phyloP scores from a whole-genome alignment of 2,329 filamentous ascomycete genomes.

The Zymoseptoria passerinii region DNA sequence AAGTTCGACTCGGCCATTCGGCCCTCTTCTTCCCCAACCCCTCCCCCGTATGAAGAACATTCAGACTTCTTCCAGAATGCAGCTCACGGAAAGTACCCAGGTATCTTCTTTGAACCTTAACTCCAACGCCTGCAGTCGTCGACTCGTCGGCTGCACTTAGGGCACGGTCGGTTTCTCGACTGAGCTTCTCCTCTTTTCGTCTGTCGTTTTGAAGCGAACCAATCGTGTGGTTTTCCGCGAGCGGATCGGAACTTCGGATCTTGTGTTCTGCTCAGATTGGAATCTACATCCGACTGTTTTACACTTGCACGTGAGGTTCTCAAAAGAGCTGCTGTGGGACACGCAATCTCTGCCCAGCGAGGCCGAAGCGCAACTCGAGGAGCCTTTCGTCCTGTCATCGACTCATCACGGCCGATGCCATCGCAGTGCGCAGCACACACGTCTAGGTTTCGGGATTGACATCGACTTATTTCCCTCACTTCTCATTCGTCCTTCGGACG shows the following conservation, averaged over 20 bases:
- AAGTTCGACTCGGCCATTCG: background rate
- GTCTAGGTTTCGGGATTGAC: too few species aligned
- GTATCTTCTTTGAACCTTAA: background rate
- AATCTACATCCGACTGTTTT: too few species aligned
- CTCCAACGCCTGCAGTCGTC: background rate
- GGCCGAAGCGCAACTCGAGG: background rate
- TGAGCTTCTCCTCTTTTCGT: background rate
- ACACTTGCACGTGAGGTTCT: too few species aligned
- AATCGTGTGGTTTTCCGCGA: background rate
- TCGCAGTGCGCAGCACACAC: too few species aligned
- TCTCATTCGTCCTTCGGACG: background rate
- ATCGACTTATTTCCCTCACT: background rate
- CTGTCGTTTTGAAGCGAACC: background rate
- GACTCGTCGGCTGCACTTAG: conserved; percentile 1
- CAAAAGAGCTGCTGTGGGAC: too few species aligned
- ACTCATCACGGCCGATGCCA: too few species aligned
- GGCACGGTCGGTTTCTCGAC: conserved; percentile 4
- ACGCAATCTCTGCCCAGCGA: too few species aligned
- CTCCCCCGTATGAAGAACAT: background rate
- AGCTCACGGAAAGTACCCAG: background rate
- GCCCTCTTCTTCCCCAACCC: background rate
- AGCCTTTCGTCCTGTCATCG: too few species aligned
- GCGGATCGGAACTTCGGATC: background rate
- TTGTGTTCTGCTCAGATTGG: background rate
- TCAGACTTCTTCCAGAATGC: background rate